Percentiles rank a stretch among this genome's conserved stretches.
phyloP scores from a whole-genome alignment of 2,329 filamentous ascomycete genomes.

The Chaetomium sp. region DNA sequence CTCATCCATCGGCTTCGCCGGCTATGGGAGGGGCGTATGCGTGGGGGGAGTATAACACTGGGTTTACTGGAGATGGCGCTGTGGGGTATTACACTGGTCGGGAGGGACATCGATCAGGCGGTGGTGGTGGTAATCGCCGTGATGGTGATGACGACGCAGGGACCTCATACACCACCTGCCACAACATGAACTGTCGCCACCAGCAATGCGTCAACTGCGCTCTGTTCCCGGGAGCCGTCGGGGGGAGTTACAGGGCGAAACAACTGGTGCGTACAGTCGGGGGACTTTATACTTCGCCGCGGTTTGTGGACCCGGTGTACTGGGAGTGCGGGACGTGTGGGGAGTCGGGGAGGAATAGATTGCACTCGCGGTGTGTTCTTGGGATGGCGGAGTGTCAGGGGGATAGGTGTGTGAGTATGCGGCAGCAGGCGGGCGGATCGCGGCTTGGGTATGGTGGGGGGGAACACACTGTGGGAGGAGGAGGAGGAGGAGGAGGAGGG shows the following conservation, averaged over 20 bases:
- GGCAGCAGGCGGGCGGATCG: not conserved
- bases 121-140: too few relatives aligned
- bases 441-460: not conserved
- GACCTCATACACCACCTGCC: too few relatives aligned
- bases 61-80: too few relatives aligned
- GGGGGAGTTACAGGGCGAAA: not conserved
- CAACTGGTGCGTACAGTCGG: slow-evolving; percentile 17
- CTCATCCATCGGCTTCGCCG: too few relatives aligned
- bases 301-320: slow-evolving; percentile 16
- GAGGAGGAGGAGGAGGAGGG: not conserved
- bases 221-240: slow-evolving; percentile 7
- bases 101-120: too few relatives aligned
- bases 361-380: slow-evolving; percentile 3
- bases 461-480: not conserved
- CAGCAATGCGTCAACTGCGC: slow-evolving; percentile 17
- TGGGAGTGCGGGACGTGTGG: slow-evolving; percentile 20
- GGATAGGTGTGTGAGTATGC: slow-evolving; percentile 1
- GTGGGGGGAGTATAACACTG: too few relatives aligned
- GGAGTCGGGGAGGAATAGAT: slow-evolving; percentile 17
- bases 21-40: too few relatives aligned
- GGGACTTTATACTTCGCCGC: slow-evolving; percentile 15
- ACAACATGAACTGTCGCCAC: slow-evolving; percentile 9
- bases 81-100: too few relatives aligned
- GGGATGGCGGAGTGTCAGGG: slow-evolving; percentile 6
- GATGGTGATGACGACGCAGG: too few relatives aligned